Evolutionary conservation across 1,284 basidiomycete species (phyloP).

Genomic region (Cutaneotrichosporon cavernicola): DNA sequence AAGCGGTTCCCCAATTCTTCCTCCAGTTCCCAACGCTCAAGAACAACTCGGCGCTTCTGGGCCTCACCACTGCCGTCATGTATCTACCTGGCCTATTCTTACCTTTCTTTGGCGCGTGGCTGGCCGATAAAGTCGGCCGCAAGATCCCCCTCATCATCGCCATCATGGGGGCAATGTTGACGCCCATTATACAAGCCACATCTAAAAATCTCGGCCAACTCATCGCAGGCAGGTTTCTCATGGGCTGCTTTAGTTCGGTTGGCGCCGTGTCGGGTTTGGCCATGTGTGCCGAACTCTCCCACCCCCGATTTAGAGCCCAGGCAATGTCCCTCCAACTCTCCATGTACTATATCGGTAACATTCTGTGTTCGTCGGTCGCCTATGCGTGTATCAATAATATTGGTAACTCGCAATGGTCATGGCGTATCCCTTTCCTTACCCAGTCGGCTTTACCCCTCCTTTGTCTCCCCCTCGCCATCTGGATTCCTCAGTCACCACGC

Average conservation of each 20-base stretch:
- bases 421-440: constrained; percentile 36
- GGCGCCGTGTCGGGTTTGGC: constrained; percentile 12
- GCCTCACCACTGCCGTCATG: constrained; percentile 15
- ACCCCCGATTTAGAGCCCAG: constrained; percentile 16
- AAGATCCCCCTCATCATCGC: constrained; percentile 19
- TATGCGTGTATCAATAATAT: constrained; percentile 14
- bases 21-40: constrained; percentile 7
- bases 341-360: constrained; percentile 18
- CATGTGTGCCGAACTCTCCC: constrained; percentile 18
- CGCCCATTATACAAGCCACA: constrained; percentile 16
- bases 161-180: constrained; percentile 14
- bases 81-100: constrained; percentile 12
- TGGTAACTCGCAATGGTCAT: constrained; percentile 8
- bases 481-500: constrained; percentile 68
- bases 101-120: constrained; percentile 12
- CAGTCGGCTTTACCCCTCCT: constrained; percentile 65
- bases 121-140: constrained; percentile 16
- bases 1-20: constrained; percentile 12
- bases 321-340: constrained; percentile 19
- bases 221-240: constrained; percentile 17
- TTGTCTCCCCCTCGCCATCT: constrained; percentile 59
- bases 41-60: constrained; percentile 13
- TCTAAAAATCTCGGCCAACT: constrained; percentile 12
- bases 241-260: constrained; percentile 15
- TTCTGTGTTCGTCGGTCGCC: constrained; percentile 12